Base-by-base conservation (phyloP, 2,329 filamentous ascomycete genomes). In the Exutisphaerella laricina region DNA sequence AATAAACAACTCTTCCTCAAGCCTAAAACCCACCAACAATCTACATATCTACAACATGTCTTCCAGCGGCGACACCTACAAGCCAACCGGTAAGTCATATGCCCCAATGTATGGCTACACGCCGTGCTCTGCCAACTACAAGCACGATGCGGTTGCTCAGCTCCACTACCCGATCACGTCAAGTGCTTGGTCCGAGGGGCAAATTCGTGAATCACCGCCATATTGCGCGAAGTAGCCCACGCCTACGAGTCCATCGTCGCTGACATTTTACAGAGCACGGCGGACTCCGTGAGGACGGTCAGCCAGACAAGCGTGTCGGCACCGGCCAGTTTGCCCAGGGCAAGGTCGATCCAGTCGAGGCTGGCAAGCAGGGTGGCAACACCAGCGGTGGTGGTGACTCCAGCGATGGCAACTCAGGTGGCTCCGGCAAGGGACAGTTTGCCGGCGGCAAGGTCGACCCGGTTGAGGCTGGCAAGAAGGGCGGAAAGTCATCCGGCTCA, bases 251-350 rank as follows among this genome's bases (percentile, higher is more conserved):
- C n/a, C 5, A 29, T n/a, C 13, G 5, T 7, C 32, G 4, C 10
- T 40, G 6, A 14, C 20, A 9, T 10, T n/a, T 21, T 9, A 16
- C 43, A 65, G 65, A 70, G 58, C 65, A 69, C 54, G 62, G 59
- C 51, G 67, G 66, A 45, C 61, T 69, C 45, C 65, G 64, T 51
- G 58, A 68, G 54, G 66, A 70, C 51, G 66, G 67, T 39, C 61
- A 64, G 38, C 64, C 64, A 39, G 67, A 69, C 49, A 57, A 64
- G 54, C 62, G 67, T 45, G 65, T 69, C 37, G 61, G 60, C 40
- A 69, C 66, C 43, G 66, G 66, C 40, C 60, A 66, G 51, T 69
- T 69, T 41, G 66, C 66, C 40, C 60, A 64, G 13, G 66, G 66
- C 46, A 65, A 68, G 46, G 65, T 69, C 18, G 66, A 69, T 46